A percentile compares a stretch with the other conserved stretches of the same genome.
phyloP scores from a whole-genome alignment of 441 rosid genomes.

The Heliophila coronopifolia region DNA sequence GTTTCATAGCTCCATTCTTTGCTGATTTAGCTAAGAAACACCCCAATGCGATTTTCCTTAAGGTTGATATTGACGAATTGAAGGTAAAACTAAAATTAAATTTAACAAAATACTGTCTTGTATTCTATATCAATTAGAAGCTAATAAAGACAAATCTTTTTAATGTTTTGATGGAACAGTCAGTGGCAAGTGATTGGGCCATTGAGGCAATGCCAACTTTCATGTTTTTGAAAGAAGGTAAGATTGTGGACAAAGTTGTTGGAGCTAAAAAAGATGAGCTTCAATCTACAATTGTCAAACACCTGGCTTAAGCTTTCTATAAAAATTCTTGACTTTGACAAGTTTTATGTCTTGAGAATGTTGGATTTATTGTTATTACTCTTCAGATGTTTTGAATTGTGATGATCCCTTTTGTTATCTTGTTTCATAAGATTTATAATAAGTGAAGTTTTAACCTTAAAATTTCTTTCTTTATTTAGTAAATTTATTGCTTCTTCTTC shows the following conservation, averaged over 20 bases:
- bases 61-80: constrained; percentile 83
- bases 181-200: constrained; percentile 74
- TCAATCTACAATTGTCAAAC: constrained; percentile 56
- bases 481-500: too few relatives aligned
- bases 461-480: neutral
- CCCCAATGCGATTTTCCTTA: constrained; percentile 56
- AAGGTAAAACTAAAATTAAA: too few relatives aligned
- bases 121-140: too few relatives aligned
- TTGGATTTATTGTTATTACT: neutral
- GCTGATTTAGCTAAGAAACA: constrained; percentile 71
- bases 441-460: neutral
- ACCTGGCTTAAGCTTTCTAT: constrained; percentile 40
- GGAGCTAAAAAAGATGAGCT: constrained; percentile 85
- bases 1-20: constrained; percentile 66
- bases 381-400: neutral
- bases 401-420: constrained; percentile 7
- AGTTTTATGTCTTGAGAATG: neutral
- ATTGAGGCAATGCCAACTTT: constrained; percentile 92
- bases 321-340: neutral
- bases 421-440: neutral
- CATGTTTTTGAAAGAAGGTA: constrained; percentile 71
- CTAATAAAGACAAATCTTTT: too few relatives aligned
- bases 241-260: constrained; percentile 67
- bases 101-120: too few relatives aligned
- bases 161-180: constrained; percentile 39